phyloP scores from a whole-genome alignment of 169 alveolate species.

The Cardiosporidium cionae region DNA sequence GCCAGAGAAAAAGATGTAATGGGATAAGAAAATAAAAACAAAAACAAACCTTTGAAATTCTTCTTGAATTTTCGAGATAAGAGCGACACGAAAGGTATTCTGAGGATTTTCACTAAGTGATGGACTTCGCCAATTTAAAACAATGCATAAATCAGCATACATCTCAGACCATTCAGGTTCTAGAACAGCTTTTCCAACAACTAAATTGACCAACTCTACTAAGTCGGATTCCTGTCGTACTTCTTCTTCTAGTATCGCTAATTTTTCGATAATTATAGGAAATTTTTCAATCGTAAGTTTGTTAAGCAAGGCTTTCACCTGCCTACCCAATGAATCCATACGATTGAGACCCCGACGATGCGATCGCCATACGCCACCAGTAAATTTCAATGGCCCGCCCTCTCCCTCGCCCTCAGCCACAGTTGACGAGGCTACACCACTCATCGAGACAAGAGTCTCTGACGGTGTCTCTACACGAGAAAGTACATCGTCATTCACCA shows the following conservation, averaged over 20 bases:
- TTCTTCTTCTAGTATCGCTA: conserved; percentile 61
- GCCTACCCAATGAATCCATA: conserved; percentile 55
- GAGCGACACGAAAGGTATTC: not conserved
- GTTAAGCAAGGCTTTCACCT: conserved; percentile 66
- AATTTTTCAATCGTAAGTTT: conserved; percentile 80
- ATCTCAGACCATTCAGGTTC: conserved; percentile 84
- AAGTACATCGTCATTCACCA: not conserved
- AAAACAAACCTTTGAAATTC: not conserved
- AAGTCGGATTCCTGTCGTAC: conserved; percentile 5
- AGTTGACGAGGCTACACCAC: not conserved
- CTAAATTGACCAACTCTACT: conserved; percentile 14
- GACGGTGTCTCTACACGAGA: not conserved
- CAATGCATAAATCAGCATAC: conserved; percentile 75
- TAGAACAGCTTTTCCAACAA: conserved; percentile 63
- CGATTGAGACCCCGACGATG: too few species aligned
- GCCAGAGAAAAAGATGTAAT: not conserved
- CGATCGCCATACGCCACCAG: not conserved
- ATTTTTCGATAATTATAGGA: conserved; percentile 72
- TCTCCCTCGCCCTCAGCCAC: not conserved
- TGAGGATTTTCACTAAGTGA: not conserved
- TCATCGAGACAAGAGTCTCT: not conserved
- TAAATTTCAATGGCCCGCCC: not conserved
- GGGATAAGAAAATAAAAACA: not conserved
- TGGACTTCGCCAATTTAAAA: conserved; percentile 36
- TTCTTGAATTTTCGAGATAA: not conserved